A percentile compares a stretch with the other conserved stretches of the same genome.
phyloP scores from a whole-genome alignment of 345 rosid species.

The Lepidium sativum region DNA sequence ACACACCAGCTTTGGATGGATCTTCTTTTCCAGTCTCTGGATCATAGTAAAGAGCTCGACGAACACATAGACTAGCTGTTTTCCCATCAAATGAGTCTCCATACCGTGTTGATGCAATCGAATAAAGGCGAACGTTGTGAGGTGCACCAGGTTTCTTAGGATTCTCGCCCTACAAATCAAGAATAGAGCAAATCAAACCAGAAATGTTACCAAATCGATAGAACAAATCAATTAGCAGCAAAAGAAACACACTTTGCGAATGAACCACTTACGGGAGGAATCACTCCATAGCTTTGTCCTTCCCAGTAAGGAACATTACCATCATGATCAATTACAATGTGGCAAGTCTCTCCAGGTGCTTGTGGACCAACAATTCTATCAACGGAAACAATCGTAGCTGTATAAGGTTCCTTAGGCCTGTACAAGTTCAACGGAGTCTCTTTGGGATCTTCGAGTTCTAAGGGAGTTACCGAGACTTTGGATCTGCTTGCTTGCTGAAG shows the following conservation, averaged over 20 bases:
- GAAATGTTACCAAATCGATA: neutral
- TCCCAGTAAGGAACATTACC: slow-evolving; percentile 99
- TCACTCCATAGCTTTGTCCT: slow-evolving; percentile 98
- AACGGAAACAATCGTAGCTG: slow-evolving; percentile 84
- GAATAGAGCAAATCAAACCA: neutral
- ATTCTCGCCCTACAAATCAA: slow-evolving; percentile 64
- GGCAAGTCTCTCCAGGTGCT: slow-evolving; percentile 98
- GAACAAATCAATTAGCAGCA: neutral
- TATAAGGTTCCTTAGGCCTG: slow-evolving; percentile 90
- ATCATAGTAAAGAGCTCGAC: slow-evolving; percentile 90
- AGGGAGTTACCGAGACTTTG: slow-evolving; percentile 70
- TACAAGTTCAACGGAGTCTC: slow-evolving; percentile 67
- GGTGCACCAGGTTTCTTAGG: slow-evolving; percentile 91
- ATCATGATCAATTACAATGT: slow-evolving; percentile 86
- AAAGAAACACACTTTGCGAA: neutral
- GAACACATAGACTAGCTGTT: slow-evolving; percentile 89
- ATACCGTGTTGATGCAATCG: slow-evolving; percentile 90
- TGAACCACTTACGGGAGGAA: slow-evolving; percentile 80
- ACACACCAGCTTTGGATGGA: slow-evolving; percentile 78
- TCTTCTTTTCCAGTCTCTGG: slow-evolving; percentile 94
- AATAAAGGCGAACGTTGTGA: slow-evolving; percentile 85
- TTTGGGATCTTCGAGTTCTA: slow-evolving; percentile 60
- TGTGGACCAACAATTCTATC: slow-evolving; percentile 88
- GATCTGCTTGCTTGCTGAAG: slow-evolving; percentile 70
- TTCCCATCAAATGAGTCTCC: slow-evolving; percentile 91